phyloP scores from a whole-genome alignment of 2,329 filamentous ascomycete genomes.

The Leptoxyphium fumago region DNA sequence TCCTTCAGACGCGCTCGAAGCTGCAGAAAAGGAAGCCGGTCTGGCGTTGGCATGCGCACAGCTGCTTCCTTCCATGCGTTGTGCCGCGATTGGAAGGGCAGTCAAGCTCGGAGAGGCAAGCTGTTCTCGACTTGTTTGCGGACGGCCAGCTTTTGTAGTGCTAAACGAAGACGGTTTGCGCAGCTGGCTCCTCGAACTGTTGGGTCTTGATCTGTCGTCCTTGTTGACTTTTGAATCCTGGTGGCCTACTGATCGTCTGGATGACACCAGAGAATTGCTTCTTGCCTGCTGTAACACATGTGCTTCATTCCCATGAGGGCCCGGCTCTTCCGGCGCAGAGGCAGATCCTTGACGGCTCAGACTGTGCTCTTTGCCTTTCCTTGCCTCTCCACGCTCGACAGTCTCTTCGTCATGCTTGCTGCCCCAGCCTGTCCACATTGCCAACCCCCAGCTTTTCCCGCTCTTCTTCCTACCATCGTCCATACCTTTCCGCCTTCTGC shows the following conservation, averaged over 20 bases:
- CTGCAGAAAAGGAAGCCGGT: neutral
- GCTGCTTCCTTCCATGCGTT: neutral
- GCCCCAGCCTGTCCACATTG: constrained; percentile 76
- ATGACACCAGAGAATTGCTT: neutral
- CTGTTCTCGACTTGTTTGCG: neutral
- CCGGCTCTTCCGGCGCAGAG: neutral
- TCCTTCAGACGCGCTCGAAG: neutral
- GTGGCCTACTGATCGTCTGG: neutral
- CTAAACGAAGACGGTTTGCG: neutral
- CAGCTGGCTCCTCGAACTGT: neutral
- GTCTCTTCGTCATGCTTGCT: constrained; percentile 75
- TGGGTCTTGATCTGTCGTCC: neutral
- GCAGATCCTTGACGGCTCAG: neutral
- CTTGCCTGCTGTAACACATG: neutral
- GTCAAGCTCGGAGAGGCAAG: neutral
- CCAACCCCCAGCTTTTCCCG: constrained; percentile 51
- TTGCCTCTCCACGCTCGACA: constrained; percentile 43
- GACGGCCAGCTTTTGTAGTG: neutral
- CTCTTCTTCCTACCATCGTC: constrained; percentile 18
- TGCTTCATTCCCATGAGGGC: neutral
- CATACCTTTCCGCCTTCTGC: constrained; percentile 27
- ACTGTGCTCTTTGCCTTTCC: constrained; percentile 3
- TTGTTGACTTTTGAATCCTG: neutral
- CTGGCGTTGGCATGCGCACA: neutral
- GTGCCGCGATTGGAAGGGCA: neutral